These are phyloP conservation scores for Verbena officinalis DNA, from an alignment of 257 asterid species.

Conservation along the genomic window DNA sequence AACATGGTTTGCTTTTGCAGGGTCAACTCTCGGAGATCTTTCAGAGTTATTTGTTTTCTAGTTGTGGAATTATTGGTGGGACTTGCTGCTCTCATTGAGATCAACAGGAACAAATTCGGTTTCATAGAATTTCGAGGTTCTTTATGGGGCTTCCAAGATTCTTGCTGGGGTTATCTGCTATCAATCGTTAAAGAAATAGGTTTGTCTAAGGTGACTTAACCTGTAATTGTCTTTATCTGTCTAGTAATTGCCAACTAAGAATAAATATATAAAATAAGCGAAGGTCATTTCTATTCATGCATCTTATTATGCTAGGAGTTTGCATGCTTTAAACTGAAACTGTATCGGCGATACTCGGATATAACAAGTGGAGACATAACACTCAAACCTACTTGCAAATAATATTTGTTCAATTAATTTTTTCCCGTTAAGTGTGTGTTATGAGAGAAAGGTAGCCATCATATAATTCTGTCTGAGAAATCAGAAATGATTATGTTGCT, in stretches of 20 bases:
- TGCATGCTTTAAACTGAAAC: constrained; percentile 8
- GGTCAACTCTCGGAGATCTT: constrained; percentile 66
- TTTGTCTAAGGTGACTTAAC: constrained; percentile 33
- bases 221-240: constrained; percentile 3
- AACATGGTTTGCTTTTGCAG: constrained; percentile 52
- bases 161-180: constrained; percentile 61
- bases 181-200: constrained; percentile 66
- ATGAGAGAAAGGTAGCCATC: not conserved
- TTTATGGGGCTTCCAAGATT: constrained; percentile 58
- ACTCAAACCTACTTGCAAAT: not conserved
- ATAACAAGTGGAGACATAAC: constrained; percentile 6
- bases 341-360: constrained; percentile 1
- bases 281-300: not conserved
- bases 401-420: constrained; percentile 3
- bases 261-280: not conserved
- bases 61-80: constrained; percentile 59
- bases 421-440: not conserved
- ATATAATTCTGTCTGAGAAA: not conserved
- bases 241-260: not conserved
- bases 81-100: constrained; percentile 57
- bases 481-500: constrained; percentile 9
- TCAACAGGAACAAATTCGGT: constrained; percentile 53
- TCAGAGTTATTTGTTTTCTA: constrained; percentile 54
- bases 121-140: constrained; percentile 55
- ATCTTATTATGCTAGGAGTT: not conserved